Evolutionary conservation across 2,329 filamentous ascomycete species (phyloP).

Genomic region (Fusarium piperis): DNA sequence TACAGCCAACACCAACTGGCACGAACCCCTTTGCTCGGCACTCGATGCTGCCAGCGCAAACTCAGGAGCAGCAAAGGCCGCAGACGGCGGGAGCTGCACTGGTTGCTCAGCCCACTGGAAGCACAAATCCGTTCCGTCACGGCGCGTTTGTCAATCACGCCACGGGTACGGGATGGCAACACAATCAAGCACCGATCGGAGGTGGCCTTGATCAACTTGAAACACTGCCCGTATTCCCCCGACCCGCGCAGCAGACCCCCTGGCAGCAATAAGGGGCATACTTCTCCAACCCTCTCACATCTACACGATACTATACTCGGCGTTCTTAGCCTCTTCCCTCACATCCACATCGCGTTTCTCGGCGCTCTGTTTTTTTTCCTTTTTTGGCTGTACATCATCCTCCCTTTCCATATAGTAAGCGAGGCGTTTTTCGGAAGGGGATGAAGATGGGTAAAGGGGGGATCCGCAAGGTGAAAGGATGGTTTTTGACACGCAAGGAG

Average conservation of each 20-base stretch:
- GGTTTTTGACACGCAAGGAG: background rate
- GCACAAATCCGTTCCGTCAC: conserved; percentile 94
- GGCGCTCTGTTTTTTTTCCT: conserved; percentile 21
- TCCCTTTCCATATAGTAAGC: conserved; percentile 45
- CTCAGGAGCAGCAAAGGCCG: conserved; percentile 54
- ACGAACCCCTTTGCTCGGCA: conserved; percentile 68
- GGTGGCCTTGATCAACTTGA: conserved; percentile 81
- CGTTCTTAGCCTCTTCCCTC: background rate
- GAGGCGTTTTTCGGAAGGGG: conserved; percentile 44
- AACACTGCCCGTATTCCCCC: conserved; percentile 86
- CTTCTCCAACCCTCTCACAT: background rate
- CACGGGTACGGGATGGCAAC: conserved; percentile 90
- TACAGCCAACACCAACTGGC: conserved; percentile 62
- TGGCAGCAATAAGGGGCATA: conserved; percentile 62
- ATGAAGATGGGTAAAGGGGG: conserved; percentile 35
- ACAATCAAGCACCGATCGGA: conserved; percentile 79
- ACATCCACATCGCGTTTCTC: conserved; percentile 16
- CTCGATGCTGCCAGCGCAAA: conserved; percentile 44
- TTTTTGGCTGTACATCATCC: conserved; percentile 34
- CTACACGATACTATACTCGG: background rate
- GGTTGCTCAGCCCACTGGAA: conserved; percentile 82
- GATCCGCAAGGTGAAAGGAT: conserved; percentile 18
- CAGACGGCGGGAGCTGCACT: conserved; percentile 62
- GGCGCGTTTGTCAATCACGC: conserved; percentile 88
- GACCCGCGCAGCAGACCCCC: conserved; percentile 72